These are phyloP conservation scores for Psilocybe azurescens DNA, from an alignment of 768 basidiomycete species.

Conservation along the genomic window DNA sequence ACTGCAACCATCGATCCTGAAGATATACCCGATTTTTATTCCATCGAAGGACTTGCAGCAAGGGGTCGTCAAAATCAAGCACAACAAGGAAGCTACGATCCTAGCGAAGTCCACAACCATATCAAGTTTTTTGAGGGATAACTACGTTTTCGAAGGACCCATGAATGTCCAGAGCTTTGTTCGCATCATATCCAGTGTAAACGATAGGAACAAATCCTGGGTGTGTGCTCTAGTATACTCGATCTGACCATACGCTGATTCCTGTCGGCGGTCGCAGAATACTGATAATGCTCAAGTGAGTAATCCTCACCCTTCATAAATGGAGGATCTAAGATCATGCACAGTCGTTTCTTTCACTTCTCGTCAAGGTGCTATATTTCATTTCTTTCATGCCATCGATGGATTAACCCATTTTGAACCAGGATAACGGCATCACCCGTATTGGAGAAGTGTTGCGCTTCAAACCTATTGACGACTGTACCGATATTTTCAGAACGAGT, in stretches of 20 bases:
- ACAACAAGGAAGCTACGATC: constrained; percentile 20
- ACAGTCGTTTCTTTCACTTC: neutral
- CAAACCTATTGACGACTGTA: constrained; percentile 40
- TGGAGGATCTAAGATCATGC: neutral
- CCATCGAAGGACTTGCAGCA: constrained; percentile 21
- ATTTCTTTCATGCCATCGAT: too few relatives aligned
- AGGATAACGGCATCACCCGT: constrained; percentile 56
- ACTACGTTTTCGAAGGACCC: constrained; percentile 44
- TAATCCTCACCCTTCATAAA: neutral
- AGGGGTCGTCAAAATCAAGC: constrained; percentile 16
- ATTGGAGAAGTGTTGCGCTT: constrained; percentile 52
- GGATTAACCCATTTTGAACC: neutral
- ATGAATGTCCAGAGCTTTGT: constrained; percentile 52
- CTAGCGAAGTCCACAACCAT: constrained; percentile 45
- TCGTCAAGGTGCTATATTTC: neutral
- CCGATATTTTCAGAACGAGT: constrained; percentile 37
- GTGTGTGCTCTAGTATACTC: constrained; percentile 29
- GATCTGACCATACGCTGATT: neutral
- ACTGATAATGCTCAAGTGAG: constrained; percentile 2
- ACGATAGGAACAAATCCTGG: constrained; percentile 42
- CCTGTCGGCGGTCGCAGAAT: neutral
- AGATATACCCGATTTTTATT: constrained; percentile 11
- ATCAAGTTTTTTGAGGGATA: constrained; percentile 44
- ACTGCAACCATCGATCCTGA: neutral
- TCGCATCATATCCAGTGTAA: constrained; percentile 38